Conservation (phyloP, 129 eudicot species). For the Flaveria sonorensis region DNA sequence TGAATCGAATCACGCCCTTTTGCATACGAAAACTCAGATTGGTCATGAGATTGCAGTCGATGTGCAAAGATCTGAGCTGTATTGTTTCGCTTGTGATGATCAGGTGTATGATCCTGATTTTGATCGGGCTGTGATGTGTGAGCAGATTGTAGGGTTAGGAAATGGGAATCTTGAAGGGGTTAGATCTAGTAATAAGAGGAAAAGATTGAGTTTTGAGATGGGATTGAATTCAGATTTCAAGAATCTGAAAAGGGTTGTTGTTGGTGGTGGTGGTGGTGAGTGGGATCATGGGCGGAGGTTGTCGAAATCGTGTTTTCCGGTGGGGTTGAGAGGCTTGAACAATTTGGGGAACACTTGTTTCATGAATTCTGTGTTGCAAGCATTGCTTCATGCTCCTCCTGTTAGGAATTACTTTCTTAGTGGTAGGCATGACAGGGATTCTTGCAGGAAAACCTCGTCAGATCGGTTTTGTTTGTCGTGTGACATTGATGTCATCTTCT, state of each 20-base stretch:
- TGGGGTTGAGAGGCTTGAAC: slow-evolving; percentile 75
- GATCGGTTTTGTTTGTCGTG: slow-evolving; percentile 70
- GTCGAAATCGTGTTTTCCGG: slow-evolving; percentile 66
- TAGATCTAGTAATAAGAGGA: slow-evolving; percentile 49
- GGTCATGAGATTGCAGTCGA: slow-evolving; percentile 74
- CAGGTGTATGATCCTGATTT: slow-evolving; percentile 93
- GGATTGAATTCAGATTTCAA: slow-evolving; percentile 53
- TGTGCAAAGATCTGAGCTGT: slow-evolving; percentile 72
- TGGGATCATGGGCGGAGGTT: slow-evolving; percentile 50
- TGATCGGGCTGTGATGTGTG: slow-evolving; percentile 56
- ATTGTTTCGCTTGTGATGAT: slow-evolving; percentile 66
- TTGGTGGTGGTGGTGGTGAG: slow-evolving; percentile 32
- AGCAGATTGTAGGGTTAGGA: slow-evolving; percentile 43
- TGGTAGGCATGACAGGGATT: slow-evolving; percentile 54
- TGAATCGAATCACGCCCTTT: slow-evolving; percentile 61
- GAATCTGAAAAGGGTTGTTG: slow-evolving; percentile 48
- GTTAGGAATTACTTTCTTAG: slow-evolving; percentile 69
- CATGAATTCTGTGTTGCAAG: slow-evolving; percentile 84
- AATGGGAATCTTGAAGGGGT: slow-evolving; percentile 36
- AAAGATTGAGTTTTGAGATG: slow-evolving; percentile 52
- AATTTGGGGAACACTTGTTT: slow-evolving; percentile 78
- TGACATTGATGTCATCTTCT: slow-evolving; percentile 63
- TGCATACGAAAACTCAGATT: slow-evolving; percentile 44
- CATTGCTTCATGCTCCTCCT: slow-evolving; percentile 82
- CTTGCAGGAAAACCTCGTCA: slow-evolving; percentile 47